A percentile compares a stretch with the other conserved stretches of the same genome.
Evolutionary conservation across 108 stramenopile species (phyloP).

Genomic region (Discostella stelligeroides): DNA sequence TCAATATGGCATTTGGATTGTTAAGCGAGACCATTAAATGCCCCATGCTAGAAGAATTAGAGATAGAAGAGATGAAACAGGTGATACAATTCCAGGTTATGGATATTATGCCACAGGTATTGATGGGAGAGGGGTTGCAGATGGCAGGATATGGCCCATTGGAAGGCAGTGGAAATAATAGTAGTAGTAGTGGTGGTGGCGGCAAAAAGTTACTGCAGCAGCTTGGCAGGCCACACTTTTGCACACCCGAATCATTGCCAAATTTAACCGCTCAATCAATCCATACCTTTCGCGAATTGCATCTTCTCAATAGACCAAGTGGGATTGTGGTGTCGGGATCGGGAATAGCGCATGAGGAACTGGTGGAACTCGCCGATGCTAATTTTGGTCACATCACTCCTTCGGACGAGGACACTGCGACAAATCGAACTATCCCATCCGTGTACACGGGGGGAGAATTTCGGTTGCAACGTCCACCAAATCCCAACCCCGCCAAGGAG

Average conservation of each 20-base stretch:
- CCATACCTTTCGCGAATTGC: constrained; percentile 59
- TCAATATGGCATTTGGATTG: constrained; percentile 75
- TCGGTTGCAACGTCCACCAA: constrained; percentile 41
- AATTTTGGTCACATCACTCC: constrained; percentile 77
- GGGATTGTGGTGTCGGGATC: constrained; percentile 92
- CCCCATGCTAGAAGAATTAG: constrained; percentile 60
- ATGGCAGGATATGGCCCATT: constrained; percentile 80
- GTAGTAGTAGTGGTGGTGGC: not conserved
- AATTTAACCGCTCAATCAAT: constrained; percentile 69
- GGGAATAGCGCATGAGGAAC: constrained; percentile 91
- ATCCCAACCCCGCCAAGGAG: constrained; percentile 58
- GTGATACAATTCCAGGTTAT: constrained; percentile 82
- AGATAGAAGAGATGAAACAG: constrained; percentile 72
- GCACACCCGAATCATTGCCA: constrained; percentile 61
- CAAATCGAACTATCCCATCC: constrained; percentile 45
- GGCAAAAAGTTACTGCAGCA: constrained; percentile 50
- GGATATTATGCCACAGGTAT: constrained; percentile 75
- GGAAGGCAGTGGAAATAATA: too few relatives aligned
- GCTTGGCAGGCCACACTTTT: constrained; percentile 87
- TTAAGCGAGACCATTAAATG: constrained; percentile 71
- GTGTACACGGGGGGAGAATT: constrained; percentile 76
- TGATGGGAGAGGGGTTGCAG: constrained; percentile 88
- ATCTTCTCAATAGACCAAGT: constrained; percentile 69
- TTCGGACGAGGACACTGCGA: not conserved
- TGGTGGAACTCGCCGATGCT: constrained; percentile 81